A percentile compares a stretch with the other conserved stretches of the same genome.
These are phyloP conservation scores for Gracilariopsis chorda DNA, from an alignment of 23 red algal species.

Conservation along the genomic window DNA sequence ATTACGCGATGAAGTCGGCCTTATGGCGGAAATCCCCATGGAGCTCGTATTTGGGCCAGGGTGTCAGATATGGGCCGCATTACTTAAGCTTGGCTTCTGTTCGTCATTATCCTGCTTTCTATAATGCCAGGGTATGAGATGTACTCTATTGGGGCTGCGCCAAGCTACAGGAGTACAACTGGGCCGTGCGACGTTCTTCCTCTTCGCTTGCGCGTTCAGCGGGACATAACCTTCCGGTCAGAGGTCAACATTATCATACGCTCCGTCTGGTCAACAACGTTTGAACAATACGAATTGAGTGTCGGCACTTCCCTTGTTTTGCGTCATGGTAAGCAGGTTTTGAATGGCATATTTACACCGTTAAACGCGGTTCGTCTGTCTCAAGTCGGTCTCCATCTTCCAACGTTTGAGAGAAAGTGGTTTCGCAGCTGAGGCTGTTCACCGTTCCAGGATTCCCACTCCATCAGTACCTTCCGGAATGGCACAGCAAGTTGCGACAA, in stretches of 20 bases:
- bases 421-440: background rate
- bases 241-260: slow-evolving; percentile 20
- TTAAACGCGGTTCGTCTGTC: slow-evolving; percentile 21
- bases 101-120: slow-evolving; percentile 1
- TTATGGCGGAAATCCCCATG: background rate
- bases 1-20: background rate
- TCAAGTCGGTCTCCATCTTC: background rate
- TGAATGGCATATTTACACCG: slow-evolving; percentile 31
- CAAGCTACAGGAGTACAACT: background rate
- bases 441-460: background rate
- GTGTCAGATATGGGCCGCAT: background rate
- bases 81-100: background rate
- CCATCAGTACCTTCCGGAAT: background rate
- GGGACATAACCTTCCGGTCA: slow-evolving; percentile 25
- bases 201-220: background rate
- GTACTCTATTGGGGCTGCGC: slow-evolving; percentile 17
- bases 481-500: slow-evolving; percentile 21
- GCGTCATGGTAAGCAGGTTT: slow-evolving; percentile 23
- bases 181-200: background rate
- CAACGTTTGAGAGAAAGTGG: too few relatives aligned
- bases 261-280: slow-evolving; percentile 19
- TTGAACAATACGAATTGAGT: slow-evolving; percentile 36
- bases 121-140: background rate
- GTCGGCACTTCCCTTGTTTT: slow-evolving; percentile 21
- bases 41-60: background rate